These are phyloP conservation scores for Catunica adiposa DNA, from an alignment of 2,329 filamentous ascomycete species.

Conservation along the genomic window DNA sequence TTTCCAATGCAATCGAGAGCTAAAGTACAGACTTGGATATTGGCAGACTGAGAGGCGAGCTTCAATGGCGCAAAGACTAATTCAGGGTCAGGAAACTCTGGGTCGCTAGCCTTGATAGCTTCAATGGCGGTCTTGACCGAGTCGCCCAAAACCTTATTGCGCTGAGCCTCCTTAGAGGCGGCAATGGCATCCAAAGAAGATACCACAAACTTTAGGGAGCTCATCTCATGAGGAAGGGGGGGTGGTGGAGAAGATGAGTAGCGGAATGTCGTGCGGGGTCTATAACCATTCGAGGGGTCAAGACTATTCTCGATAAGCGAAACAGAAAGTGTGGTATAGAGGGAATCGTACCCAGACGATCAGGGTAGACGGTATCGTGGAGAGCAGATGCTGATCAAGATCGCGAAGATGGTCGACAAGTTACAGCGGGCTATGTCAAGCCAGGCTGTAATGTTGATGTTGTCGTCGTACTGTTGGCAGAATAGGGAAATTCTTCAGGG, in stretches of 20 bases:
- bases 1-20: conserved; percentile 97
- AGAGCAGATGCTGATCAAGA: too few species aligned
- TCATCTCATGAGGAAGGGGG: conserved; percentile 33
- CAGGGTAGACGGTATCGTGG: too few species aligned
- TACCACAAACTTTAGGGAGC: conserved; percentile 89
- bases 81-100: conserved; percentile 72
- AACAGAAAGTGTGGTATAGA: background rate
- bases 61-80: conserved; percentile 81
- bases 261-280: background rate
- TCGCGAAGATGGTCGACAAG: too few species aligned
- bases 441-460: background rate
- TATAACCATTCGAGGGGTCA: background rate
- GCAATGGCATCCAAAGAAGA: conserved; percentile 86
- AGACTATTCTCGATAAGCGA: background rate
- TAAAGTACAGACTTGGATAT: conserved; percentile 69
- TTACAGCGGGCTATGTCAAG: background rate
- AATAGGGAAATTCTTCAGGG: background rate
- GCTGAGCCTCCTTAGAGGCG: conserved; percentile 76
- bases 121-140: conserved; percentile 65
- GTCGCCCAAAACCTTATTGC: conserved; percentile 69
- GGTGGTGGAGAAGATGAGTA: background rate
- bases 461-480: background rate
- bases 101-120: conserved; percentile 73
- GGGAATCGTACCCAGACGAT: background rate
- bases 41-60: conserved; percentile 73